Conservation (phyloP, 2,329 filamentous ascomycete genomes). For the Claviceps maximensis region DNA sequence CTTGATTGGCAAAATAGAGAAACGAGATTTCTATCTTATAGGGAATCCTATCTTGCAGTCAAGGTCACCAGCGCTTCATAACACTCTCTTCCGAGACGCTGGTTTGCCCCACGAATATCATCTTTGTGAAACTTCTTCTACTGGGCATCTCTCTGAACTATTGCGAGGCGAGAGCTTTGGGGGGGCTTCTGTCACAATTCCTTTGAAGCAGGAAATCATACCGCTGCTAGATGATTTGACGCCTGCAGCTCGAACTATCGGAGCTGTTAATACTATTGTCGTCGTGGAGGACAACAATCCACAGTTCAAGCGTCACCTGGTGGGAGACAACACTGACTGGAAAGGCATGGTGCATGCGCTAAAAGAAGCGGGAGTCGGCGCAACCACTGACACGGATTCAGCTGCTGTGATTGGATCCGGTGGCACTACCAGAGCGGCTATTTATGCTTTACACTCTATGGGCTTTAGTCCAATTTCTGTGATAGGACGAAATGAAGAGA, state of each 20-base stretch:
- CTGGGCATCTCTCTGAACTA: constrained; percentile 45
- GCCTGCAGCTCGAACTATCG: constrained; percentile 66
- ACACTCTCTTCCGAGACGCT: constrained; percentile 60
- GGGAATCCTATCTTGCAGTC: constrained; percentile 74
- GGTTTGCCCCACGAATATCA: constrained; percentile 80
- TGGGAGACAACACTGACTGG: constrained; percentile 95
- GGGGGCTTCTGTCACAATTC: constrained; percentile 90
- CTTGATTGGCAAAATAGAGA: constrained; percentile 64
- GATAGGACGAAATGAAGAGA: constrained; percentile 60
- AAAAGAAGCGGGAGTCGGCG: constrained; percentile 48
- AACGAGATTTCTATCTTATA: constrained; percentile 74
- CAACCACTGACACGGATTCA: constrained; percentile 24
- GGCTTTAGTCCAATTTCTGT: constrained; percentile 79
- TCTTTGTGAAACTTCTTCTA: constrained; percentile 58
- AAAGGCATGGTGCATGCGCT: constrained; percentile 77
- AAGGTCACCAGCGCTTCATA: constrained; percentile 80
- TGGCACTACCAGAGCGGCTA: constrained; percentile 80
- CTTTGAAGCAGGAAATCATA: constrained; percentile 83
- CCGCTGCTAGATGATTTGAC: constrained; percentile 67
- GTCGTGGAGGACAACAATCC: constrained; percentile 29
- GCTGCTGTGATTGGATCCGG: constrained; percentile 83
- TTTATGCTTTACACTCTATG: constrained; percentile 76
- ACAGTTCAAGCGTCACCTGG: constrained; percentile 37
- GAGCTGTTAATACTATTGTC: constrained; percentile 89
- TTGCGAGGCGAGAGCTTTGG: constrained; percentile 68